Evolutionary conservation across 257 asterid species (phyloP), one percentile per base, ranked within the genome.

Genomic region (Fraxinus excelsior): DNA sequence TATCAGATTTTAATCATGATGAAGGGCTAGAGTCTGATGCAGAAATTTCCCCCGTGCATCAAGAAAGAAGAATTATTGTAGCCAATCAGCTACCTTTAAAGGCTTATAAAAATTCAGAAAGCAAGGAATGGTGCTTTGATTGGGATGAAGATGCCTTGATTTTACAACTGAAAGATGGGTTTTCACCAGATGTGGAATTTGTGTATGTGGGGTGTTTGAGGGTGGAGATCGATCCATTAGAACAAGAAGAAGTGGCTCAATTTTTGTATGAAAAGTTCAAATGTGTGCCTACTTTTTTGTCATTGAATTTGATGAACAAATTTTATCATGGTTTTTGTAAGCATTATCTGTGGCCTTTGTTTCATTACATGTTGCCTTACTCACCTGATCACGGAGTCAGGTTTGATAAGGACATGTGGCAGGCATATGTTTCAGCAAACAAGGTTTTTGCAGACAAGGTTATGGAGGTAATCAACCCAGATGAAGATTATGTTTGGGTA

Each of bases 71-170:
- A 74, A 81, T 94, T 60, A 83, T 94, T 69, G 98, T 94, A n/a
- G 87, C 97, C 7, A 94, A 91, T 67, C 94, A 88, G 81, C 86
- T 94, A 11, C 98, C 98, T 23, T 21, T 94, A 25, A 84, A 81
- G 80, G 85, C 84, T 28, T 71, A 38, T 69, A 82, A 51, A 35
- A 79, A 78, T 71, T 71, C 88, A 11, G 74, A 82, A 1, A 76
- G 75, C 29, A 19, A 74, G 1, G 84, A 86, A 65, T 94, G 97
- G 98, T 35, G 82, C 16, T 94, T 94, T 56, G 95, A 89, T 69
- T 92, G 93, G 96, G 97, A 94, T 38, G 67, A 23, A 14, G 98
- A 94, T 73, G 88, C 92, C 4, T 60, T 94, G 2, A 88, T 86
- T 49, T 71, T 90, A 70, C 97, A 94, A 80, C 79, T 94, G 5